Conservation (phyloP, 1,284 basidiomycete genomes). For the Xanthoconium separans region DNA sequence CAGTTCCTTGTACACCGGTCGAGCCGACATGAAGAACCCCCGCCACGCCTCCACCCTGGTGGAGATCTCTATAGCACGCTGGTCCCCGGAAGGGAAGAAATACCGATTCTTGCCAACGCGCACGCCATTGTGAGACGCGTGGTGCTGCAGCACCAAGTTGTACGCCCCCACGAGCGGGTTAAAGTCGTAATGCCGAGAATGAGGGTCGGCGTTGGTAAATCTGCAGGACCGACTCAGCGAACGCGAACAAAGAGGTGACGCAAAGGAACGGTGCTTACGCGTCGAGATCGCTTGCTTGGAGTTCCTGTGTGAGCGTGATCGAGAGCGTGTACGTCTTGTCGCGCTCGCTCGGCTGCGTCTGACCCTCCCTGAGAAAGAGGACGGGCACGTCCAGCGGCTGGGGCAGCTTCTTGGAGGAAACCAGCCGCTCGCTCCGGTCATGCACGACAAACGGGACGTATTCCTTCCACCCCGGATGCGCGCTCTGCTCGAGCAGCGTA, state of each 20-base stretch:
- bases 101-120: constrained; percentile 63
- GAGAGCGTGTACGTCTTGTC: constrained; percentile 53
- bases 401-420: constrained; percentile 55
- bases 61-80: constrained; percentile 37
- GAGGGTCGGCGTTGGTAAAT: constrained; percentile 47
- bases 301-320: constrained; percentile 46
- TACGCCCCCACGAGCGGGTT: constrained; percentile 59
- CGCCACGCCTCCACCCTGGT: constrained; percentile 56
- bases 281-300: constrained; percentile 43
- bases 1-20: constrained; percentile 61
- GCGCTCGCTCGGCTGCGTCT: constrained; percentile 39
- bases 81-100: constrained; percentile 46
- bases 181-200: constrained; percentile 45
- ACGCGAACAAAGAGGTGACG: too few species aligned
- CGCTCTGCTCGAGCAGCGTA: constrained; percentile 51
- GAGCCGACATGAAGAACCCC: constrained; percentile 68
- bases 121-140: constrained; percentile 51
- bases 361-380: constrained; percentile 55
- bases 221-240: constrained; percentile 33
- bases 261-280: constrained; percentile 40
- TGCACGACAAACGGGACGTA: constrained; percentile 55
- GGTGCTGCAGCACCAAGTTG: constrained; percentile 63
- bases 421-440: constrained; percentile 56
- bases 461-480: constrained; percentile 37
- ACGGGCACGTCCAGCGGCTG: constrained; percentile 52